Evolutionary conservation across 2,329 filamentous ascomycete species (phyloP).

Genomic region (Huntiella moniliformis): DNA sequence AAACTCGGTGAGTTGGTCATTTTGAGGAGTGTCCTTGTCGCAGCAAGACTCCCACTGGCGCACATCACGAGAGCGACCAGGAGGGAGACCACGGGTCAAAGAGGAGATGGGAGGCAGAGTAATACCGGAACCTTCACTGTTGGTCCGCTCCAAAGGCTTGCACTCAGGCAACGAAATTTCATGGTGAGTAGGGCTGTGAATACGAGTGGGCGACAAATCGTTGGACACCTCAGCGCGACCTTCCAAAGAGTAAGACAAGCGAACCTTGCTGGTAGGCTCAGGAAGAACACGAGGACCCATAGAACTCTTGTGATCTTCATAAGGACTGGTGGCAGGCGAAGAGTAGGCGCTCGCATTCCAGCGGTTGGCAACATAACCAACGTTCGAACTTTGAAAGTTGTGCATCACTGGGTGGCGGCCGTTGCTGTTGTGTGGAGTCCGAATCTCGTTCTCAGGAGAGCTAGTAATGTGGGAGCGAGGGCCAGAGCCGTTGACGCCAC

Average conservation of each 20-base stretch:
- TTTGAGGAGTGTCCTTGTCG: conserved; percentile 59
- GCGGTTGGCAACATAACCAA: conserved; percentile 35
- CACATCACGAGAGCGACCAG: conserved; percentile 67
- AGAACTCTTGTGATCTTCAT: conserved; percentile 16
- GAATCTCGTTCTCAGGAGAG: conserved; percentile 11
- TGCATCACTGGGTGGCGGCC: conserved; percentile 4
- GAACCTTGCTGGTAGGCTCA: conserved; percentile 25
- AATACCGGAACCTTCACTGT: conserved; percentile 43
- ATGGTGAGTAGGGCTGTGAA: conserved; percentile 27
- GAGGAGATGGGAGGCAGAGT: conserved; percentile 38
- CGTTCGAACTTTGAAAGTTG: conserved; percentile 21
- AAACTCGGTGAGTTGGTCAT: conserved; percentile 46
- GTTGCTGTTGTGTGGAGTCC: conserved; percentile 8
- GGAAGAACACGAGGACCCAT: conserved; percentile 2
- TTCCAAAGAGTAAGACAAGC: conserved; percentile 68
- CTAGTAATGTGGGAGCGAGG: conserved; percentile 6
- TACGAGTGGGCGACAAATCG: conserved; percentile 49
- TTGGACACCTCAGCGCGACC: conserved; percentile 76
- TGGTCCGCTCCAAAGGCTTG: conserved; percentile 42
- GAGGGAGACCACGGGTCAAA: conserved; percentile 29
- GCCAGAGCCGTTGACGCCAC: not conserved
- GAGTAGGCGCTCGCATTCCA: conserved; percentile 37
- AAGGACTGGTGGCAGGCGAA: conserved; percentile 24
- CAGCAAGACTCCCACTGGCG: conserved; percentile 85
- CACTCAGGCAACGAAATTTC: conserved; percentile 20